Evolutionary conservation across 192 early-diverging fungal species (phyloP).

Genomic region (Podila horticola): DNA sequence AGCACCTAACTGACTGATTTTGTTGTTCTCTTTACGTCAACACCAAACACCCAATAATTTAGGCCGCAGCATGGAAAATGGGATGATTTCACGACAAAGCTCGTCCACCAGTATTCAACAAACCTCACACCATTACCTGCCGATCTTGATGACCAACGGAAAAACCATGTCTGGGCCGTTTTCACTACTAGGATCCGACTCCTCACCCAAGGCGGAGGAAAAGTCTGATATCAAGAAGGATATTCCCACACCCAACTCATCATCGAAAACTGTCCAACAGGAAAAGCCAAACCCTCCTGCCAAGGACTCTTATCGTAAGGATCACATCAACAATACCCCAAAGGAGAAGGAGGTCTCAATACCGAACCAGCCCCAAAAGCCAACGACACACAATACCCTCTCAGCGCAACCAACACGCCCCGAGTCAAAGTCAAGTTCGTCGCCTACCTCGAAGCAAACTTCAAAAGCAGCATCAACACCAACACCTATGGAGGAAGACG

Average conservation of each 20-base stretch:
- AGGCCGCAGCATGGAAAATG: conserved; percentile 42
- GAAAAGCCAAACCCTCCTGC: neutral
- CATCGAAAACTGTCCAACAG: neutral
- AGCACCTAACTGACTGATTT: neutral
- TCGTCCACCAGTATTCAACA: conserved; percentile 31
- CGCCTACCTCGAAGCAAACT: neutral
- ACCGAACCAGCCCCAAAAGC: neutral
- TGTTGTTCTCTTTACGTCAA: neutral
- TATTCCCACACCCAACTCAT: neutral
- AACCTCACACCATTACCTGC: conserved; percentile 36
- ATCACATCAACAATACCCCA: neutral
- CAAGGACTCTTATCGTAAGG: neutral
- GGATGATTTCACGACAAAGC: conserved; percentile 24
- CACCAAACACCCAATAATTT: neutral
- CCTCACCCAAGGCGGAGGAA: neutral
- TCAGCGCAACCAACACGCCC: neutral
- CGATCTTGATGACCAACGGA: conserved; percentile 37
- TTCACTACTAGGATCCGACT: conserved; percentile 24
- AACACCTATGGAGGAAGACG: neutral
- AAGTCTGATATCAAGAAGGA: neutral
- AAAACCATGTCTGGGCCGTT: conserved; percentile 37
- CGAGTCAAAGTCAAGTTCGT: neutral
- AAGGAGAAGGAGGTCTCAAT: neutral
- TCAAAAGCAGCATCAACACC: neutral
- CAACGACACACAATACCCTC: neutral